Conservation (phyloP, 1,139 yeast genomes). For the Suhomyces chickasaworum region DNA sequence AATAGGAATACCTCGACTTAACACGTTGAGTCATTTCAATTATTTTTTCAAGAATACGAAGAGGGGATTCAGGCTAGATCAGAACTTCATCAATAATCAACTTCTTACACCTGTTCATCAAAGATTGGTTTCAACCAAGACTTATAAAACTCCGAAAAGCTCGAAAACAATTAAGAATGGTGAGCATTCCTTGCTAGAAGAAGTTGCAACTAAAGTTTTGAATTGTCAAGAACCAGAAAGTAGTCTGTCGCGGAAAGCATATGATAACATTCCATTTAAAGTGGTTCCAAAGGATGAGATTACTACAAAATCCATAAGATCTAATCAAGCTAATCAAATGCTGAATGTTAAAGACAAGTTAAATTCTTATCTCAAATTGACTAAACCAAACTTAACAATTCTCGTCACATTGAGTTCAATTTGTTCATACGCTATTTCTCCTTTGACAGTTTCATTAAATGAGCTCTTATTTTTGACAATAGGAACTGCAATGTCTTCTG, state of each 20-base stretch:
- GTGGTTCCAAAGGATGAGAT: constrained; percentile 44
- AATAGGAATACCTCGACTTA: constrained; percentile 30
- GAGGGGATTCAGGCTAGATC: constrained; percentile 32
- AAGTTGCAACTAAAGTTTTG: constrained; percentile 40
- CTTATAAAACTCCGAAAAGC: background rate
- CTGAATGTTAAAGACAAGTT: constrained; percentile 34
- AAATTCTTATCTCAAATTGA: constrained; percentile 70
- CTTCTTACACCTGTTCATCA: constrained; percentile 18
- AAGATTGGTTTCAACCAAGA: background rate
- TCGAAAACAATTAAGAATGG: background rate
- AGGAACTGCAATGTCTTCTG: constrained; percentile 88
- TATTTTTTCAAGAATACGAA: constrained; percentile 45
- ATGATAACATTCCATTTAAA: constrained; percentile 56
- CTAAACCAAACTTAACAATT: constrained; percentile 87
- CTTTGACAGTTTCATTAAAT: constrained; percentile 69
- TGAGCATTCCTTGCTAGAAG: constrained; percentile 21
- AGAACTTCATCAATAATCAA: constrained; percentile 42
- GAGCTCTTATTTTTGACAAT: constrained; percentile 71
- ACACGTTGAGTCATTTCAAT: constrained; percentile 36
- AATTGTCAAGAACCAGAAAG: constrained; percentile 43
- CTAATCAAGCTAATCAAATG: constrained; percentile 5
- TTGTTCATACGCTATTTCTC: constrained; percentile 92
- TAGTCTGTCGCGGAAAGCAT: constrained; percentile 26
- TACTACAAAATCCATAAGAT: constrained; percentile 1
- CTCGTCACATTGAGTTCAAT: constrained; percentile 89